Evolutionary conservation across 306 rosid species (phyloP).

Genomic region (Pyrus communis): DNA sequence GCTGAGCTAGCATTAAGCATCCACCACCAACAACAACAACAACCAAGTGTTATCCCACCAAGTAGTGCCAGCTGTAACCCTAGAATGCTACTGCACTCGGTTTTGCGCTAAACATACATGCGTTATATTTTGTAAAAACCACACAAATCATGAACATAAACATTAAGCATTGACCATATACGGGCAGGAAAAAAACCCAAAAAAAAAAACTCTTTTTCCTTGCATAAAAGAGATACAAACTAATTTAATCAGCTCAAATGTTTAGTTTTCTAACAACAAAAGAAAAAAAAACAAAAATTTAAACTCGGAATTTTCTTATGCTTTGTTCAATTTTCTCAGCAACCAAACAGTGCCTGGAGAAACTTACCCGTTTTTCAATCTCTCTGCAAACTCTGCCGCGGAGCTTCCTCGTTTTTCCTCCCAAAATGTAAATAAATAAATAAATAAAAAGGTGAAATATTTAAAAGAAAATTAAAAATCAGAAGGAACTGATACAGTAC

Average conservation of each 20-base stretch:
- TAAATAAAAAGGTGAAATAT: background rate
- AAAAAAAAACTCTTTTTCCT: background rate
- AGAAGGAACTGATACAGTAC: background rate
- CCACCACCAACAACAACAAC: no score
- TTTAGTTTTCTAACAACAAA: background rate
- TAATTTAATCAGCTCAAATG: background rate
- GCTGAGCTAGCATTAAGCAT: background rate
- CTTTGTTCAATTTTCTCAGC: background rate
- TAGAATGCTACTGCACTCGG: fast-evolving
- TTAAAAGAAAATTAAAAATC: background rate
- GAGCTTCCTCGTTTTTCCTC: background rate
- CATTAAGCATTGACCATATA: background rate
- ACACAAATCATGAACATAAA: background rate
- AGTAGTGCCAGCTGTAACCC: no score
- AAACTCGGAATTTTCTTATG: background rate
- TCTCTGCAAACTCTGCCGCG: background rate
- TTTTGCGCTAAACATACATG: no score
- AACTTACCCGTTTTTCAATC: slow-evolving; percentile 14
- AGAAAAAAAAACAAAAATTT: background rate
- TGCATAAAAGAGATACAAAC: background rate
- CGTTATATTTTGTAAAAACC: background rate
- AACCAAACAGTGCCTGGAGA: slow-evolving; percentile 13
- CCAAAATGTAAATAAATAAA: background rate
- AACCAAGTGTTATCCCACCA: no score
- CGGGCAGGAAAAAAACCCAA: background rate